Base-by-base conservation (phyloP, 345 rosid species). In the Triadica sebifera region DNA sequence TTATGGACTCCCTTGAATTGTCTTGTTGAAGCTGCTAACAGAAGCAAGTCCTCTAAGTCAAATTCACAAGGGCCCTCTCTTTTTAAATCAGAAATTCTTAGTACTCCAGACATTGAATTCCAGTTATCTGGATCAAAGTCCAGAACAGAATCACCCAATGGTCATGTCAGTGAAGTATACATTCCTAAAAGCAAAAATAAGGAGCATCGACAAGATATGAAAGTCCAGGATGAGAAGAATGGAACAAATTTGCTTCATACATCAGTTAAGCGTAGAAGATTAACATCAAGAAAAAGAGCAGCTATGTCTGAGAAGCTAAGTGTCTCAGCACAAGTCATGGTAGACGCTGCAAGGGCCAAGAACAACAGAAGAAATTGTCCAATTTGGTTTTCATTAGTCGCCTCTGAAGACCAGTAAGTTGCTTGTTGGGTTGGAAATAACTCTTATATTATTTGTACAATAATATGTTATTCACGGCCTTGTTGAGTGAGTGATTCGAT, bases 1-100 rank as follows among this genome's bases (percentile, higher is more conserved):
- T 76, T 83, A 20, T 95, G 97, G 99, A 91, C 90, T 74, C 98
- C 99, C 20, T 84, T 95, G 74, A 84, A 90, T 83, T 90, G 83
- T 90, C 93, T 95, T 74, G 96, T 95, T 83, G 99, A 95, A 80
- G 99, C 87, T 73, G 96, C 94, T 24, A 95, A 91, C 63, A 89
- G 94, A 85, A 89, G 94, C 75, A 91, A 93, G 85, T 74, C 90
- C 71, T 82, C 79, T 70, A 91, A 87, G 86, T 83, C 85, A 66
- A 85, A 74, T 82, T 86, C 81, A 75, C 93, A 84, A 79, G 93
- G 84, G 69, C 59, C 47, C 1, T 75, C 86, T 50, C 70, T 75
- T 76, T 61, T 79, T 46, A 87, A 82, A 57, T 50, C 78, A 60
- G 87, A 85, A 57, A 47, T 61, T 12, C 61, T 87, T 78, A 67